Conservation (phyloP, 345 rosid genomes). For the Clausena lansium region DNA sequence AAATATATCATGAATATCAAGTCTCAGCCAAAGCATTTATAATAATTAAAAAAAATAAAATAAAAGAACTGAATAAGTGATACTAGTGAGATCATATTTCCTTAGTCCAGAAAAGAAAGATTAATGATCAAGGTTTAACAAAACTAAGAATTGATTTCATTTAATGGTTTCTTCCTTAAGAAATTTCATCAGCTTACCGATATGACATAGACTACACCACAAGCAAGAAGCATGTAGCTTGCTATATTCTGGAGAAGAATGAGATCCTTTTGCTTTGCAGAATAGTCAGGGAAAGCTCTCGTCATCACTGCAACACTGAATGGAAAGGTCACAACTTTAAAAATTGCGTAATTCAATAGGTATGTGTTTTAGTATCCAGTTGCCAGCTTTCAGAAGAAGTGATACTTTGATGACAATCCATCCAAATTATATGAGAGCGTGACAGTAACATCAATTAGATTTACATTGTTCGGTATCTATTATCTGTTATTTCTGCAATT, state of each 20-base stretch:
- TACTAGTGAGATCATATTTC: background rate
- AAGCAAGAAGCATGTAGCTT: conserved; percentile 84
- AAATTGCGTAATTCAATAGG: background rate
- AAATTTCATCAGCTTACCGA: conserved; percentile 45
- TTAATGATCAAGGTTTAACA: background rate
- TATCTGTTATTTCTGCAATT: background rate
- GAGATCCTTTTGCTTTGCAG: conserved; percentile 41
- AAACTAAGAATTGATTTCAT: background rate
- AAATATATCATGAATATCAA: background rate
- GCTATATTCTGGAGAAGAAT: conserved; percentile 78
- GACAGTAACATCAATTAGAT: background rate
- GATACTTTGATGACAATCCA: background rate
- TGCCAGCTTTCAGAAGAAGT: background rate
- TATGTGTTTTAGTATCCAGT: background rate
- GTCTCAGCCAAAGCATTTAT: background rate
- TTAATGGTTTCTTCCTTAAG: background rate
- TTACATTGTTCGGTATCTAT: background rate
- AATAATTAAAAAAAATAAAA: no score
- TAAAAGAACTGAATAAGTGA: background rate
- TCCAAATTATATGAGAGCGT: background rate
- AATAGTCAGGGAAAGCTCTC: conserved; percentile 80
- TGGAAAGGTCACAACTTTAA: conserved; percentile 10
- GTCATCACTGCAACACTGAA: conserved; percentile 97
- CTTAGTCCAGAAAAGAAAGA: background rate
- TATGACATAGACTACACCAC: conserved; percentile 74